Evolutionary conservation across 345 rosid species (phyloP).

Genomic region (Populus ilicifolia): DNA sequence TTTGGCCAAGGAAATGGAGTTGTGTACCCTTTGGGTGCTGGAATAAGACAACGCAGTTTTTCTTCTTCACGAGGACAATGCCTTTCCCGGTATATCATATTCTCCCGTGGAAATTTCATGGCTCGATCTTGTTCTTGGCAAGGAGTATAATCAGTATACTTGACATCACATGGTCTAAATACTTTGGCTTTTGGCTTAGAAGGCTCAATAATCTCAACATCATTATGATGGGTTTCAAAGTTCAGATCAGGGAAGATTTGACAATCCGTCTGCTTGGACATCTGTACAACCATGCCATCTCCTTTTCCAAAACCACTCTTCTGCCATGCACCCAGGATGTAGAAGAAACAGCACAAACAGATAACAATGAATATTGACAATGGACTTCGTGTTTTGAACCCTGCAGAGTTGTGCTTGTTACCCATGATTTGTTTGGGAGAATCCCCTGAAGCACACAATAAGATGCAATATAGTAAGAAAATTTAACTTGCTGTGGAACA

Average conservation of each 20-base stretch:
- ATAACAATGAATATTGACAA: conserved; percentile 66
- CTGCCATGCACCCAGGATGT: conserved; percentile 95
- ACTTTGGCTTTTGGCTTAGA: conserved; percentile 48
- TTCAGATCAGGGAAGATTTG: conserved; percentile 51
- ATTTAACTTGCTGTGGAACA: background rate
- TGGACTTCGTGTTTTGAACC: conserved; percentile 51
- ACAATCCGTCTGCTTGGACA: conserved; percentile 67
- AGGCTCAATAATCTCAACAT: conserved; percentile 47
- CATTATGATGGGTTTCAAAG: conserved; percentile 76
- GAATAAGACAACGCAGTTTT: conserved; percentile 78
- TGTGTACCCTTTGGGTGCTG: conserved; percentile 87
- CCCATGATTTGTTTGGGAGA: conserved; percentile 40
- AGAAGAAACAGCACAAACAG: conserved; percentile 83
- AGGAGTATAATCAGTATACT: conserved; percentile 81
- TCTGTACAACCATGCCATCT: conserved; percentile 62
- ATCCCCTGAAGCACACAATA: conserved; percentile 3
- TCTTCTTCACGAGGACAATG: conserved; percentile 86
- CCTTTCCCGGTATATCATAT: conserved; percentile 90
- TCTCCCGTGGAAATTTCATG: conserved; percentile 87
- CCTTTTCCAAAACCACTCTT: conserved; percentile 91
- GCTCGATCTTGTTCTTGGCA: conserved; percentile 95
- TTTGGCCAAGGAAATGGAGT: conserved; percentile 97
- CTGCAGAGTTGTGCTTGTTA: conserved; percentile 47
- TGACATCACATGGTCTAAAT: conserved; percentile 72
- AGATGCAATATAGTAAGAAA: background rate